Evolutionary conservation across 805 yeast genomes (phyloP).

Genomic region (Saturnispora diversa): DNA sequence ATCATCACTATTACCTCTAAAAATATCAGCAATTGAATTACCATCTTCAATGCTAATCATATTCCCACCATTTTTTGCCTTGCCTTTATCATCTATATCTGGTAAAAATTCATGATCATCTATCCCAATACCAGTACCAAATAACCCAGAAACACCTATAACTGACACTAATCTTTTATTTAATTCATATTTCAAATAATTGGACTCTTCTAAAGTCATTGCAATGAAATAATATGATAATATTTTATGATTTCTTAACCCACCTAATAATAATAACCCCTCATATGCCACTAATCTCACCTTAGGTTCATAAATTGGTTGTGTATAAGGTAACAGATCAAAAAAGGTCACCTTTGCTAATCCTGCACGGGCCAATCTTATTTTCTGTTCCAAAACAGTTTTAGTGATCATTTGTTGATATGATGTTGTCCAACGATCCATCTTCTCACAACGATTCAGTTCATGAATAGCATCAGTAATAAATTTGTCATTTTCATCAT

Average conservation of each 20-base stretch:
- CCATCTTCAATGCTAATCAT: slow-evolving; percentile 54
- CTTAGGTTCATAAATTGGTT: slow-evolving; percentile 37
- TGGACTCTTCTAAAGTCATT: slow-evolving; percentile 47
- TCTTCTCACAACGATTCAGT: slow-evolving; percentile 61
- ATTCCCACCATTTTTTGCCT: slow-evolving; percentile 6
- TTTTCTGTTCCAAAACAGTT: slow-evolving; percentile 51
- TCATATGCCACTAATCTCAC: slow-evolving; percentile 62
- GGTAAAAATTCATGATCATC: slow-evolving; percentile 56
- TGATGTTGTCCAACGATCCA: slow-evolving; percentile 85
- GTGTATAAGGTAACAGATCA: slow-evolving; percentile 48
- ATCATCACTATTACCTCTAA: slow-evolving; percentile 52
- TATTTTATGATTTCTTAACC: slow-evolving; percentile 55
- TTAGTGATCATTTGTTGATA: slow-evolving; percentile 48
- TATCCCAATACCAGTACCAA: slow-evolving; percentile 48
- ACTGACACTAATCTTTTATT: slow-evolving; percentile 40
- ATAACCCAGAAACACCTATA: slow-evolving; percentile 58
- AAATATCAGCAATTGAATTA: slow-evolving; percentile 30
- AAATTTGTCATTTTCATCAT: slow-evolving; percentile 31
- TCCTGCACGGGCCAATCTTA: slow-evolving; percentile 50
- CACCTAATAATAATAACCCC: slow-evolving; percentile 67
- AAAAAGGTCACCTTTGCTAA: slow-evolving; percentile 43
- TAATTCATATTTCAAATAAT: slow-evolving; percentile 43
- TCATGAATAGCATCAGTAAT: slow-evolving; percentile 50
- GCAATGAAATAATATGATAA: slow-evolving; percentile 54
- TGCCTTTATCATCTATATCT: slow-evolving; percentile 10